These are phyloP conservation scores for Castanea sativa DNA, from an alignment of 306 rosid species.

Conservation along the genomic window DNA sequence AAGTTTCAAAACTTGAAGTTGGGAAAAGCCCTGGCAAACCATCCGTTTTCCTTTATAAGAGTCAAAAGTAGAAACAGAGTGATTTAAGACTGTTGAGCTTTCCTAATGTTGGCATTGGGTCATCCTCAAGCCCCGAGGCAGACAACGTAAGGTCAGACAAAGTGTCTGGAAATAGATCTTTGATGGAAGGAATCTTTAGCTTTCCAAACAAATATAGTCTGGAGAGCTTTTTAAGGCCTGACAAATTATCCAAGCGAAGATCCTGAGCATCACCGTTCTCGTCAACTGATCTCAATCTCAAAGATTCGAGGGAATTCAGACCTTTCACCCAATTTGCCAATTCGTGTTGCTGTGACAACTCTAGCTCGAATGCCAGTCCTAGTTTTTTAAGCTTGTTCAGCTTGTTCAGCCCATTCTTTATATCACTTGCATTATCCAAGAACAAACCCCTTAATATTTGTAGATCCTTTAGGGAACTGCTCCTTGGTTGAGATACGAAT, in stretches of 20 bases:
- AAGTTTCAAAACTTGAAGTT: slow-evolving; percentile 34
- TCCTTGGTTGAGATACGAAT: slow-evolving; percentile 10
- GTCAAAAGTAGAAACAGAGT: neutral
- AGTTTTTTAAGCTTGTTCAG: slow-evolving; percentile 31
- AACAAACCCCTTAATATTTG: slow-evolving; percentile 35
- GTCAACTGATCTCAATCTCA: slow-evolving; percentile 26
- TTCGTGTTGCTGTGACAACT: neutral
- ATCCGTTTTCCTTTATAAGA: slow-evolving; percentile 23
- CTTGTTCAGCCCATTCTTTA: neutral
- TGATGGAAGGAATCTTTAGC: neutral
- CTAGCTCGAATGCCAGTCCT: slow-evolving; percentile 29
- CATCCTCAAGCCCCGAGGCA: neutral
- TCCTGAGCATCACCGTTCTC: slow-evolving; percentile 6
- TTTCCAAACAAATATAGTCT: slow-evolving; percentile 32
- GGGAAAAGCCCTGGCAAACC: slow-evolving; percentile 9
- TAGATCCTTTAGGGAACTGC: slow-evolving; percentile 7
- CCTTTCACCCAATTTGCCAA: neutral
- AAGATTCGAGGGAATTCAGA: slow-evolving; percentile 10
- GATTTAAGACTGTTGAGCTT: neutral
- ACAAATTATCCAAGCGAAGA: neutral
- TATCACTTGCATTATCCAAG: slow-evolving; percentile 23
- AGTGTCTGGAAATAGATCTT: neutral
- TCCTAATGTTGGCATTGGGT: slow-evolving; percentile 5
- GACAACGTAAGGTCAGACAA: slow-evolving; percentile 21
- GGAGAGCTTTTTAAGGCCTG: slow-evolving; percentile 21